Evolutionary conservation across 768 basidiomycete species (phyloP).

Genomic region (Serendipita sp.): DNA sequence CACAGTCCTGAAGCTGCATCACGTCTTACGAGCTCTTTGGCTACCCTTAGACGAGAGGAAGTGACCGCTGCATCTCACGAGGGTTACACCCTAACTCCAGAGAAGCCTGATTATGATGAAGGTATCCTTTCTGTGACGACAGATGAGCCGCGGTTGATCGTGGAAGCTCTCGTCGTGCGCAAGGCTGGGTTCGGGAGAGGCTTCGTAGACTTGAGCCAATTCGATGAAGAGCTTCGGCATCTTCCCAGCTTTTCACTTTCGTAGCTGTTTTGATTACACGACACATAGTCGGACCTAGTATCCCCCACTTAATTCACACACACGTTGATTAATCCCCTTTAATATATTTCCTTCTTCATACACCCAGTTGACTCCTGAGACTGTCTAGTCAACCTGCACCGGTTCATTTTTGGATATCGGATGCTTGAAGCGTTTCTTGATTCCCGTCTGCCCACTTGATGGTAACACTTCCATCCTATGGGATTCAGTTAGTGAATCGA

Average conservation of each 20-base stretch:
- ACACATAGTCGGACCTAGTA: background rate
- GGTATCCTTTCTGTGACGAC: background rate
- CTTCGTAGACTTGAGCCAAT: constrained; percentile 1
- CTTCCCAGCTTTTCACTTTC: constrained; percentile 3
- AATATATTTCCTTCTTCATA: background rate
- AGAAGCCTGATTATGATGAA: background rate
- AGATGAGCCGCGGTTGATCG: constrained; percentile 43
- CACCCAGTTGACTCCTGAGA: no score
- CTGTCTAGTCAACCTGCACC: no score
- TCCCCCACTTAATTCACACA: background rate
- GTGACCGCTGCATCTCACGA: background rate
- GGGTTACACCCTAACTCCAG: background rate
- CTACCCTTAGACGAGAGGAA: background rate
- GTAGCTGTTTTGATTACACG: background rate
- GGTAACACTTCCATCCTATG: constrained; percentile 3
- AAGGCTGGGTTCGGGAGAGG: constrained; percentile 21
- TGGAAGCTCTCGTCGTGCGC: constrained; percentile 64
- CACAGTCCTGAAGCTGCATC: background rate
- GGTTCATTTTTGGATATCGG: background rate
- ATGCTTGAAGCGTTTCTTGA: background rate
- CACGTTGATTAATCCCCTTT: background rate
- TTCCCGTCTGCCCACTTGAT: background rate
- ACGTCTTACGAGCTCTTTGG: background rate
- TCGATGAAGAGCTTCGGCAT: background rate
- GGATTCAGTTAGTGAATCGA: background rate